A percentile compares a stretch with the other conserved stretches of the same genome.
phyloP scores from a whole-genome alignment of 106 monocot species.

The Phalaenopsis equestris region DNA sequence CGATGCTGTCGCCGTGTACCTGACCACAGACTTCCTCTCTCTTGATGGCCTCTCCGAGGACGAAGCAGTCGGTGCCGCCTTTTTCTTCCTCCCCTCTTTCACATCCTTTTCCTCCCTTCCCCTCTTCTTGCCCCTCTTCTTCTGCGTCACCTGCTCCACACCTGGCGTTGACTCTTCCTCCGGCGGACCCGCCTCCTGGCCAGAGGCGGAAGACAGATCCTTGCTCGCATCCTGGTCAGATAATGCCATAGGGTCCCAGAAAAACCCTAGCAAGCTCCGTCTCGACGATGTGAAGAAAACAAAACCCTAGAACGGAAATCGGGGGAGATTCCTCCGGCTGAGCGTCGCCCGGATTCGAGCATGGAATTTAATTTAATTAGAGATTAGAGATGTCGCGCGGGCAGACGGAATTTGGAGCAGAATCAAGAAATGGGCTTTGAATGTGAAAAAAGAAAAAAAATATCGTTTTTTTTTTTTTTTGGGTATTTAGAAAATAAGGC shows the following conservation, averaged over 20 bases:
- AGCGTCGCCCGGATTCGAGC: neutral
- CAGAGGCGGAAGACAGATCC: neutral
- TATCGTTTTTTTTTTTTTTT: too few species aligned
- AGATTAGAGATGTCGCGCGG: neutral
- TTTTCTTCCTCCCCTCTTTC: constrained; percentile 10
- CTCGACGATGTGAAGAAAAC: neutral
- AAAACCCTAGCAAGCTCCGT: neutral
- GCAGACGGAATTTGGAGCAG: too few species aligned
- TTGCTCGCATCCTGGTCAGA: neutral
- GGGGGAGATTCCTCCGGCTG: neutral
- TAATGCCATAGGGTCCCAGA: neutral
- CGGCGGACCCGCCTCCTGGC: neutral
- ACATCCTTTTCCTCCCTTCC: constrained; percentile 5
- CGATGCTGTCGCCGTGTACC: constrained; percentile 37
- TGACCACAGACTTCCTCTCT: constrained; percentile 76
- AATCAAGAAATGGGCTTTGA: too few species aligned
- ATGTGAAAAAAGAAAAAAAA: too few species aligned
- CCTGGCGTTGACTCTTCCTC: neutral
- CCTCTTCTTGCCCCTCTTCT: constrained; percentile 8
- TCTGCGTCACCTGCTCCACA: neutral
- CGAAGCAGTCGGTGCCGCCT: constrained; percentile 3
- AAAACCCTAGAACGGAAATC: constrained; percentile 4
- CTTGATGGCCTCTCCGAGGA: constrained; percentile 52
- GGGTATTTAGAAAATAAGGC: too few species aligned
- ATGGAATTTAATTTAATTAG: constrained; percentile 8